A percentile compares a stretch with the other conserved stretches of the same genome.
Conservation (phyloP, 1,284 basidiomycete species). For the Fomitopsis pinicola region DNA sequence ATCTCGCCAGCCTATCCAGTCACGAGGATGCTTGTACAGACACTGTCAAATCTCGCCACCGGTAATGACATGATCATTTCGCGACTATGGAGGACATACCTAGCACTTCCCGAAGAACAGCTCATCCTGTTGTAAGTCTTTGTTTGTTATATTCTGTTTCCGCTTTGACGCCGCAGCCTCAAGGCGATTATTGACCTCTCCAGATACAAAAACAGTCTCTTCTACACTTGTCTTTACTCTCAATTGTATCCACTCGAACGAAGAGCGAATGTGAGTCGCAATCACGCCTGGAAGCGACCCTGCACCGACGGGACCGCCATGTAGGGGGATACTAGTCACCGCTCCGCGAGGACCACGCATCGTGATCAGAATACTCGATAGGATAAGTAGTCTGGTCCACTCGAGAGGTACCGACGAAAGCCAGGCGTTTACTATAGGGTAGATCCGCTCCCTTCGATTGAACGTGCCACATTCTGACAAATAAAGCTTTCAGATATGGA, state of each 20-base stretch:
- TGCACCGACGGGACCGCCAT: background rate
- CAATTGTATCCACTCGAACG: constrained; percentile 62
- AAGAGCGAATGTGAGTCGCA: constrained; percentile 46
- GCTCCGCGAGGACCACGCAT: constrained; percentile 55
- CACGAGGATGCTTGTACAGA: constrained; percentile 61
- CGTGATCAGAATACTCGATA: constrained; percentile 59
- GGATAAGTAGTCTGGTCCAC: constrained; percentile 63
- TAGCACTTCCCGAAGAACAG: constrained; percentile 64
- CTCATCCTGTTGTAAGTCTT: constrained; percentile 62
- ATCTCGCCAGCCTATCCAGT: constrained; percentile 43
- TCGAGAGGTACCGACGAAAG: constrained; percentile 56
- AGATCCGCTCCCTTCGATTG: constrained; percentile 16
- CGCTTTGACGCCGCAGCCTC: background rate
- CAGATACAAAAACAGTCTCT: constrained; percentile 57
- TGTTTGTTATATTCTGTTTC: background rate
- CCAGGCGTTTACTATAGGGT: constrained; percentile 77
- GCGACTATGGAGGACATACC: constrained; percentile 59
- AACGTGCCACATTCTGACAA: background rate
- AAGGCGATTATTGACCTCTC: constrained; percentile 56
- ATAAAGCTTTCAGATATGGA: constrained; percentile 28
- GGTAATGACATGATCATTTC: constrained; percentile 54
- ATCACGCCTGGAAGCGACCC: background rate
- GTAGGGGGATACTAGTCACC: constrained; percentile 45
- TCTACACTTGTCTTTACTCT: constrained; percentile 68
- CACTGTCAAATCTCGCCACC: constrained; percentile 73